Conservation (phyloP, 73 alveolate species). For the Uronychia binucleata region DNA sequence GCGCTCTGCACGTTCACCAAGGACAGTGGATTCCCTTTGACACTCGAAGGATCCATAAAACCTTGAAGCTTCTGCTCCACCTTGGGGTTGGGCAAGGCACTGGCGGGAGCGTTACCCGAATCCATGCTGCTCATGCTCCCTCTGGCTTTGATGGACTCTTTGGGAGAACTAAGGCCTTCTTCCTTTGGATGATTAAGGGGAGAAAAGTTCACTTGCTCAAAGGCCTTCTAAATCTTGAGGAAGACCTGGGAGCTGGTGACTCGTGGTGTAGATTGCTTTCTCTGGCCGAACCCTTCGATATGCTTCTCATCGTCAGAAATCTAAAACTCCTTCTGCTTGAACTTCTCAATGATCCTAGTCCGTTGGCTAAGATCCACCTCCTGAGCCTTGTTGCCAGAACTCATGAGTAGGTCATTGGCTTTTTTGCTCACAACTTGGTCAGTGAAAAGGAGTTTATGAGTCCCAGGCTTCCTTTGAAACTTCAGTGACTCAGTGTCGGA, state of each 20-base stretch:
- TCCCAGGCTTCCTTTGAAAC: too few relatives aligned
- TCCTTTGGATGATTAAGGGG: not conserved
- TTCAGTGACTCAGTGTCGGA: too few relatives aligned
- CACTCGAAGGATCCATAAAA: too few relatives aligned
- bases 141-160: not conserved
- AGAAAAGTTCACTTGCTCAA: not conserved
- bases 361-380: not conserved
- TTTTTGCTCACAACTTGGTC: too few relatives aligned
- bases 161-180: not conserved
- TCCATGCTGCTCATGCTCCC: not conserved
- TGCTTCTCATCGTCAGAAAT: not conserved
- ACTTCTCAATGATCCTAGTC: not conserved
- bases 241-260: not conserved
- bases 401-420: not conserved
- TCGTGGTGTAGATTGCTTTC: not conserved
- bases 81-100: not conserved
- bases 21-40: too few relatives aligned
- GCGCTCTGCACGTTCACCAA: too few relatives aligned
- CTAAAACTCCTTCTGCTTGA: not conserved
- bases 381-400: not conserved
- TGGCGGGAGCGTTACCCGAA: not conserved
- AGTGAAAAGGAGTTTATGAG: too few relatives aligned
- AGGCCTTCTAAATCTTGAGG: not conserved
- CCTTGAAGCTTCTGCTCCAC: too few relatives aligned
- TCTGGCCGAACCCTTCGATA: not conserved